Conservation (phyloP, 495 filamentous ascomycete genomes). For the Copromyces sp. region DNA sequence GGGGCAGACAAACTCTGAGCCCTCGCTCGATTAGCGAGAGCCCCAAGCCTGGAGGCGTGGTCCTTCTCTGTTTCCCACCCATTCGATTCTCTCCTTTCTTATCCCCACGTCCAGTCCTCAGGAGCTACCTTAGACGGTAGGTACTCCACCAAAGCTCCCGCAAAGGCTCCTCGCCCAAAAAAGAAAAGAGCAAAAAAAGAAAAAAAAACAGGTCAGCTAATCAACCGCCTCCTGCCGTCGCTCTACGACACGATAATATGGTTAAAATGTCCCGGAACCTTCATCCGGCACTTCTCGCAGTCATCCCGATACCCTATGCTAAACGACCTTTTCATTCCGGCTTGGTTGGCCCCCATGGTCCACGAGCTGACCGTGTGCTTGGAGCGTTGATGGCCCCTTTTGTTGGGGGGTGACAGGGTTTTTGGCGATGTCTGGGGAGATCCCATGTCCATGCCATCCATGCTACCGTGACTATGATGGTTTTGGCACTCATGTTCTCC, state of each 20-base stretch:
- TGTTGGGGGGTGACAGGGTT: slow-evolving; percentile 22
- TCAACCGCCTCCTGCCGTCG: slow-evolving; percentile 2
- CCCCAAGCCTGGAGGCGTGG: not conserved
- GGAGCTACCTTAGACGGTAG: not conserved
- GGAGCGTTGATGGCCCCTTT: slow-evolving; percentile 34
- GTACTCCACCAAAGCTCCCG: not conserved
- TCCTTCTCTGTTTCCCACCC: not conserved
- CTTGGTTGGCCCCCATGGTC: slow-evolving; percentile 30
- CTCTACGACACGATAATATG: slow-evolving; percentile 59
- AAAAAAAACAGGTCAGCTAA: not conserved
- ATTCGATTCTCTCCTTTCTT: not conserved
- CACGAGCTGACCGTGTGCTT: slow-evolving; percentile 39
- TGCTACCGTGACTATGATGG: slow-evolving; percentile 3
- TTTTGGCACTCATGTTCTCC: slow-evolving; percentile 2
- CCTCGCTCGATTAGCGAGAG: not conserved
- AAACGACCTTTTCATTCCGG: slow-evolving; percentile 54
- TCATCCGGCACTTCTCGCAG: slow-evolving; percentile 73
- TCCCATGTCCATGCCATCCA: slow-evolving; percentile 16
- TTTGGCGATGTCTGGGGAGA: slow-evolving; percentile 8
- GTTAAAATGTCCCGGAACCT: slow-evolving; percentile 79
- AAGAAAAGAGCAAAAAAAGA: not conserved
- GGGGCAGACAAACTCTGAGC: not conserved
- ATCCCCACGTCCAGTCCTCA: not conserved
- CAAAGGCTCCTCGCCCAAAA: not conserved
- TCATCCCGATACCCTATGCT: slow-evolving; percentile 78